A percentile compares a stretch with the other conserved stretches of the same genome.
Evolutionary conservation across 148 eudicot species (phyloP).

Genomic region (Chenopodium quinoa): DNA sequence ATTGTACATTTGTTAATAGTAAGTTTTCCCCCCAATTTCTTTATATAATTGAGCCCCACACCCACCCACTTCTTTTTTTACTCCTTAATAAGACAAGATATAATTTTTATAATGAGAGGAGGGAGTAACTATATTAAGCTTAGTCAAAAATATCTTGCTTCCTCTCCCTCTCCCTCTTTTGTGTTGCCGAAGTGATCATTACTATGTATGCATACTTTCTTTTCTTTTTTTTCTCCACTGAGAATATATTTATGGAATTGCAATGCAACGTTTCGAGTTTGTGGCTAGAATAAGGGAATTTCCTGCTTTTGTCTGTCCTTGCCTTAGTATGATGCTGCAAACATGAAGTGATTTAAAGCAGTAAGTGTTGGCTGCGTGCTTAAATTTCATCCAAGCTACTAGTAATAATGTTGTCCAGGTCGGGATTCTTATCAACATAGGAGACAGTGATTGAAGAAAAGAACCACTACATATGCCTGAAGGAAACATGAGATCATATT

Average conservation of each 20-base stretch:
- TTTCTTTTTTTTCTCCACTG: neutral
- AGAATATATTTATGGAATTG: neutral
- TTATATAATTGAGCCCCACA: neutral
- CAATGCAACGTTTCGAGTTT: neutral
- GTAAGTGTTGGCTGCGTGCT: neutral
- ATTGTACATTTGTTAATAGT: neutral
- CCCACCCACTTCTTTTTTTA: neutral
- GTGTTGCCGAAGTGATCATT: neutral
- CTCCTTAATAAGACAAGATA: neutral
- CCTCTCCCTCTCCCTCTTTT: neutral
- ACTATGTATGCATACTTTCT: neutral
- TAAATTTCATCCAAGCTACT: conserved; percentile 16
- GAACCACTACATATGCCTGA: conserved; percentile 39
- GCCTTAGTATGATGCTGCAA: neutral
- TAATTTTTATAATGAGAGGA: too few relatives aligned
- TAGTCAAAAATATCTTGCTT: neutral
- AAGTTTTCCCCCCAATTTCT: neutral
- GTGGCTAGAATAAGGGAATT: neutral
- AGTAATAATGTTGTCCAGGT: conserved; percentile 25
- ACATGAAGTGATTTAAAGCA: conserved; percentile 20
- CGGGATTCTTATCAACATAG: conserved; percentile 43
- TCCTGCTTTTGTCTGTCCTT: conserved; percentile 3
- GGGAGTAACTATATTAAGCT: too few relatives aligned
- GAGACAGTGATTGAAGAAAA: conserved; percentile 36
- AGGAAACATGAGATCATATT: conserved; percentile 46